Evolutionary conservation across 2,329 filamentous ascomycete species (phyloP).

Genomic region (Monosporascus sp.): DNA sequence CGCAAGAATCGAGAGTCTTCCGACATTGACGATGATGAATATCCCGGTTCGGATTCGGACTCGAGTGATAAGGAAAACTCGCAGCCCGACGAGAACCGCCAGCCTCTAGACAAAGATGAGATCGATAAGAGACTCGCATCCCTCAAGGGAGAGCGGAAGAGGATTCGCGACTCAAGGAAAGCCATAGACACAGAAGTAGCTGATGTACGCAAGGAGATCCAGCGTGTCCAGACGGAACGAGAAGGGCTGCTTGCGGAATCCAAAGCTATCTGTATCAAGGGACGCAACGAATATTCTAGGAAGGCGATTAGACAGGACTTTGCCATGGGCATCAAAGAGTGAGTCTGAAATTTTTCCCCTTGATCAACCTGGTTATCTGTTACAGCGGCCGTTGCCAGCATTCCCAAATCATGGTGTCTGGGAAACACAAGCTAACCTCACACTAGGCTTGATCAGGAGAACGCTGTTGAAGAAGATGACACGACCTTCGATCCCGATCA

Average conservation of each 20-base stretch:
- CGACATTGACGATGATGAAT: constrained; percentile 16
- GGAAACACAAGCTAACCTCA: not conserved
- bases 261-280: constrained; percentile 41
- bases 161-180: constrained; percentile 23
- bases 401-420: not conserved
- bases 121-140: constrained; percentile 27
- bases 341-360: constrained; percentile 8
- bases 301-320: constrained; percentile 52
- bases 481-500: constrained; percentile 47
- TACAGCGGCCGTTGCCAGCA: no score
- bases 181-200: constrained; percentile 28
- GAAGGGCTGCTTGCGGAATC: constrained; percentile 23
- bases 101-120: constrained; percentile 36
- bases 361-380: not conserved
- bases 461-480: constrained; percentile 44
- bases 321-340: constrained; percentile 52
- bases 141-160: constrained; percentile 27
- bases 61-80: constrained; percentile 22
- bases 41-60: constrained; percentile 20
- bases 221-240: constrained; percentile 20
- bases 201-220: constrained; percentile 27
- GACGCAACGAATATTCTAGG: constrained; percentile 51
- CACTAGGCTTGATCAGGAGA: constrained; percentile 47
- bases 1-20: constrained; percentile 7
- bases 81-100: constrained; percentile 11